Evolutionary conservation across 805 yeast genomes (phyloP), one percentile per base, ranked within the genome.

Genomic region (Pichia exigua): DNA sequence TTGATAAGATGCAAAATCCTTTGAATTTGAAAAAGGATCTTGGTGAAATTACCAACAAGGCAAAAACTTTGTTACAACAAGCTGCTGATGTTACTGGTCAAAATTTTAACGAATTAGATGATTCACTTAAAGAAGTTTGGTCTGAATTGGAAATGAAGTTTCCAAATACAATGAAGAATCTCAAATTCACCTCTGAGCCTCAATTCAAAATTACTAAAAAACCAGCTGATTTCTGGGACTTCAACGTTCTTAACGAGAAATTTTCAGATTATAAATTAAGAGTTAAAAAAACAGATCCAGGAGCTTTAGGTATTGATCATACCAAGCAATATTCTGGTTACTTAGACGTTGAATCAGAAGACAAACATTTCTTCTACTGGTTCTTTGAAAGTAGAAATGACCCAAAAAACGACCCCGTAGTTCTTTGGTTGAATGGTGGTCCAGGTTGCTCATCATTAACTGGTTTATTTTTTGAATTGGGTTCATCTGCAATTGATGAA

Each of bases 391-490:
- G 95, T 48, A 81, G 97, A 72, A 83, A 83, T 62, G 89, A 88
- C 66, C 97, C 97, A 4, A 70, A 67, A 49, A 87, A 73, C 49
- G 97, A 92, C 68, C 97, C 97, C 2, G 76, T 90, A 22, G 77
- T 92, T 50, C 69, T 85, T 57, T 86, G 92, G 98, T 74, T 91
- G 60, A 91, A 91, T 65, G 97, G 97, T 57, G 97, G 97, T 6
- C 97, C 97, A 39, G 97, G 97, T 13, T 91, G 97, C 65, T 87
- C 96, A 0, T 87, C 96, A 1, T 71, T 89, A 64, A 87, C 95
- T 35, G 97, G 97, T 10, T 73, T 91, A 52, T 81, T 92, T 61
- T 89, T 91, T 63, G 98, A 92, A 67, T 76, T 90, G 63, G 98
- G 98, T 26, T 96, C 97, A 6, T 78, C 96, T 0, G 75, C 83